These are phyloP conservation scores for Phytophthora palmivora DNA, from an alignment of 352 stramenopile species.

Conservation along the genomic window DNA sequence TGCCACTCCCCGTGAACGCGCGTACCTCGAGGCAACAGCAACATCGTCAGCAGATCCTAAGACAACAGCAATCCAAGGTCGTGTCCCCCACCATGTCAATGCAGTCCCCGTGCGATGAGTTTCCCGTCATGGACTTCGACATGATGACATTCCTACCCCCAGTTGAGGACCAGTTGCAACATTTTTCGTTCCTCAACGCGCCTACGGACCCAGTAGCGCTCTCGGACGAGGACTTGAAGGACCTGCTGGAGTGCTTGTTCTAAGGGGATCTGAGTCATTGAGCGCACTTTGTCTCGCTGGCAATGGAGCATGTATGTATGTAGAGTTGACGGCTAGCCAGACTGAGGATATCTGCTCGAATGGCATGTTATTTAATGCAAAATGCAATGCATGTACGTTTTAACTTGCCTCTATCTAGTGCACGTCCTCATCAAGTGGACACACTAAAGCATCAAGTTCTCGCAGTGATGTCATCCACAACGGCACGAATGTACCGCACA, in stretches of 20 bases:
- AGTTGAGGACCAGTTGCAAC: slow-evolving; percentile 29
- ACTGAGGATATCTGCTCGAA: not conserved
- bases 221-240: slow-evolving; percentile 49
- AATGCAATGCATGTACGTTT: slow-evolving; percentile 9
- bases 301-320: slow-evolving; percentile 28
- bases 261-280: slow-evolving; percentile 13
- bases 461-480: not conserved
- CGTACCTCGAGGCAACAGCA: slow-evolving; percentile 26
- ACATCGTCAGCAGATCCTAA: slow-evolving; percentile 15
- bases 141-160: slow-evolving; percentile 47
- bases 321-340: slow-evolving; percentile 15
- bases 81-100: slow-evolving; percentile 17
- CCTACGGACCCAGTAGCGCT: slow-evolving; percentile 25
- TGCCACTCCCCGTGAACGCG: slow-evolving; percentile 19
- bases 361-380: slow-evolving; percentile 26
- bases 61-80: slow-evolving; percentile 27
- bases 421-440: no score
- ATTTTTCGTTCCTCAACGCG: slow-evolving; percentile 35
- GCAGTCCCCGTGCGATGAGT: slow-evolving; percentile 41
- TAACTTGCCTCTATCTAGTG: no score
- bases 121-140: slow-evolving; percentile 46
- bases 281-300: slow-evolving; percentile 1
- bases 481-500: not conserved
- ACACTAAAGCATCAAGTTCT: no score
- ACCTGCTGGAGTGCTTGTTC: slow-evolving; percentile 56